Evolutionary conservation across 2,329 filamentous ascomycete genomes (phyloP), one percentile per base, ranked within the genome.

Genomic region (Onygenales sp.): DNA sequence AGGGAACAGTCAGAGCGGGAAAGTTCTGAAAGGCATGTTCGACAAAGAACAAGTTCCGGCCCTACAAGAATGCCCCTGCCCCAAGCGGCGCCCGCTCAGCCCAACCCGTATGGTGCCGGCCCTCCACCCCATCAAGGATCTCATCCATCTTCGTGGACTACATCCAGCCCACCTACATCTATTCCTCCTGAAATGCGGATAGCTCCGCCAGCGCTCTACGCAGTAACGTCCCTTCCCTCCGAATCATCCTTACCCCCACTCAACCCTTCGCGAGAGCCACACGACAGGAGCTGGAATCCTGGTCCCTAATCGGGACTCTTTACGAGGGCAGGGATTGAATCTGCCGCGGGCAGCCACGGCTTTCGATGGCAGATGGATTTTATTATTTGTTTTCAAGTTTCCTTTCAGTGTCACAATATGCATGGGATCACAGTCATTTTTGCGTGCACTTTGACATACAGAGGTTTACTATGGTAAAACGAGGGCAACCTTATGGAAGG

Each of bases 31-130:
- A 43, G 53, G 9, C 53, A 54, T 44, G 54, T 57, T 38, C 54
- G 53, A 42, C 56, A 53, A 31, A 51, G 54, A 52, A 58, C 49
- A 8, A 50, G 39, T n/a, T 38, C 57, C 2, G 35, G 32, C 27
- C 42, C 48, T 8, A 51, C 49, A n/a, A 42, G 50, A 17, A 41
- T 50, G 31, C 14, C 53, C 17, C 41, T 53, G 14, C 50, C 55
- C 4, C 41, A 11, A 8, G 32, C 44, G 5, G 38, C 49, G 3
- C 44, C 46, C 2, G 17, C 50, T 27, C 50, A 57, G n/a, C 42
- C 53, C 3, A 21, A 45, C 42, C 13, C 27, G 3, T 54, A 50
- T 39, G 14, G 35, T 43, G 17, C 49, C 11, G 44, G 43, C 21
- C 46, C 50, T 46, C 35, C 35, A 42, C 21, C 10, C 21, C 21